Conservation (phyloP, 1,284 basidiomycete genomes). For the Pascua sp. region DNA sequence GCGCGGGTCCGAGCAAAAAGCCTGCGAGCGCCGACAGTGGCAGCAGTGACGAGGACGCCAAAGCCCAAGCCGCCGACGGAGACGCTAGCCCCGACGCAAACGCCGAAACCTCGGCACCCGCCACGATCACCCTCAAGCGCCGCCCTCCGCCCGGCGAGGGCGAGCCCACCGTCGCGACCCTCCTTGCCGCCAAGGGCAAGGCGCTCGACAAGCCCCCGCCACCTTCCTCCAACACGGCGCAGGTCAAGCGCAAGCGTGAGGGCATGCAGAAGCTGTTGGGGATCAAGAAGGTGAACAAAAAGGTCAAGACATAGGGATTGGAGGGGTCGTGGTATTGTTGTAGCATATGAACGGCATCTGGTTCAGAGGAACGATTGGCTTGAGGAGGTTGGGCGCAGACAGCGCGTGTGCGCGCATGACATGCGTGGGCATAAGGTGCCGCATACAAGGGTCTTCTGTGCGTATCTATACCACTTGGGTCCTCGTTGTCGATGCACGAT, state of each 20-base stretch:
- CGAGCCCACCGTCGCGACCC: constrained; percentile 66
- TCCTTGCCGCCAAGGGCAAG: constrained; percentile 68
- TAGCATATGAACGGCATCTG: neutral
- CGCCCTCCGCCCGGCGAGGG: constrained; percentile 22
- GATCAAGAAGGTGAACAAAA: constrained; percentile 56
- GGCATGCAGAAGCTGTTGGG: constrained; percentile 51
- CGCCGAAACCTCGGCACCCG: constrained; percentile 4
- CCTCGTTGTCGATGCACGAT: no score
- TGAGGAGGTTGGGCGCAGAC: no score
- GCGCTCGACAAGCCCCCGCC: constrained; percentile 51
- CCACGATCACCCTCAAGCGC: constrained; percentile 63
- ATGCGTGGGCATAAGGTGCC: no score
- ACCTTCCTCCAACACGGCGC: neutral
- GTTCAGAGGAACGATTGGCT: no score
- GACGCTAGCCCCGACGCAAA: neutral
- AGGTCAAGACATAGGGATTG: constrained; percentile 10
- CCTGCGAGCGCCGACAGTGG: no score
- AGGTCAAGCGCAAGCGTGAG: constrained; percentile 60
- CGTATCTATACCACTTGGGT: no score
- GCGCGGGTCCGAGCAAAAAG: no score
- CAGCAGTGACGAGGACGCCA: no score
- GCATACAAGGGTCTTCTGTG: no score
- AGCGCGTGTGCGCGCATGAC: no score
- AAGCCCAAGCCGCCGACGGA: neutral
- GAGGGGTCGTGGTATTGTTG: neutral